Conservation (phyloP, 1,139 yeast species). For the Taiozyma onychis region DNA sequence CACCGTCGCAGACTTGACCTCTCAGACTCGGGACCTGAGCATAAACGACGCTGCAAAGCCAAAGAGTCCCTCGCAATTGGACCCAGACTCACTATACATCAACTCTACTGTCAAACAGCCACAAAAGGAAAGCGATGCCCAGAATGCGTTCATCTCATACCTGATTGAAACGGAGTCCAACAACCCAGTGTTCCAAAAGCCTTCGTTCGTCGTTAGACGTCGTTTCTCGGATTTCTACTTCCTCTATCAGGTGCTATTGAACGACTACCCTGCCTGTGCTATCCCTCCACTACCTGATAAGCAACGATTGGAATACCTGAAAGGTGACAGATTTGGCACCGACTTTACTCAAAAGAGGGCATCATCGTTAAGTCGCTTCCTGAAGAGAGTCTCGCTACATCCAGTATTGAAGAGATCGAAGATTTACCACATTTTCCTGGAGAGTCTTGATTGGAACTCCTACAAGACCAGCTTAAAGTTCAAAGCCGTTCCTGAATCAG, state of each 20-base stretch:
- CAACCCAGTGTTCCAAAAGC: conserved; percentile 37
- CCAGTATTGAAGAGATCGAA: conserved; percentile 66
- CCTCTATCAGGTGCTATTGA: conserved; percentile 64
- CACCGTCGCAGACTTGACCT: neutral
- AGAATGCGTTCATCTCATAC: conserved; percentile 78
- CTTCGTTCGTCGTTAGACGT: conserved; percentile 56
- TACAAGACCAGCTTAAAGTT: conserved; percentile 60
- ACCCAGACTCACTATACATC: conserved; percentile 12
- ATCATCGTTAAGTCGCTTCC: conserved; percentile 73
- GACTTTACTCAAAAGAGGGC: conserved; percentile 83
- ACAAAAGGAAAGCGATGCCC: conserved; percentile 73
- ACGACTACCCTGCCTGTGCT: conserved; percentile 79
- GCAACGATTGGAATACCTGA: conserved; percentile 82
- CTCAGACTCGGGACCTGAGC: neutral
- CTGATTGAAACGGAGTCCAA: conserved; percentile 59
- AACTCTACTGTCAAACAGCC: conserved; percentile 36
- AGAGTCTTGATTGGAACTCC: conserved; percentile 79
- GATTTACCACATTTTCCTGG: conserved; percentile 70
- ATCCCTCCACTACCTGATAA: conserved; percentile 95
- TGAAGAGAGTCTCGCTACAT: conserved; percentile 69
- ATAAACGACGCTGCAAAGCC: neutral
- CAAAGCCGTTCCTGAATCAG: conserved; percentile 21
- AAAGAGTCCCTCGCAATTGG: neutral
- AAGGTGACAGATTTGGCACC: conserved; percentile 85
- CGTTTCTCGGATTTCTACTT: conserved; percentile 80